A percentile compares a stretch with the other conserved stretches of the same genome.
These are phyloP conservation scores for Salvia miltiorrhiza DNA, from an alignment of 257 asterid species.

Conservation along the genomic window DNA sequence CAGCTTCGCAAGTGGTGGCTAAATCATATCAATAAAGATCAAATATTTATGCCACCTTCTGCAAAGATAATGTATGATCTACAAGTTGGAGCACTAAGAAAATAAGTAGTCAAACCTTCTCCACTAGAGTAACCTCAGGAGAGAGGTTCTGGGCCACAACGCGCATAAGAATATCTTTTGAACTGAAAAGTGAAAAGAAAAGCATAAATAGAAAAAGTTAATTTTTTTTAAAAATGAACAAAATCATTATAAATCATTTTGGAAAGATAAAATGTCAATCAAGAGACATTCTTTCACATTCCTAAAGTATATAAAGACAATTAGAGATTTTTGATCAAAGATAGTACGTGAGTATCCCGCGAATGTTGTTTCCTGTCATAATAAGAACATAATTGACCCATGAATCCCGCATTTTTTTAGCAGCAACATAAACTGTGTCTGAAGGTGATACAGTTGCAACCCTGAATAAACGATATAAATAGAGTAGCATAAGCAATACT, in stretches of 20 bases:
- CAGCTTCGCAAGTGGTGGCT: neutral
- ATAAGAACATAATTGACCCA: conserved; percentile 79
- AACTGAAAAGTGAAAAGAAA: conserved; percentile 42
- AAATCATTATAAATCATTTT: no score
- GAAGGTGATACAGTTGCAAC: conserved; percentile 72
- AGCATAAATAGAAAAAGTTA: no score
- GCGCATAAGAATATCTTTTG: conserved; percentile 90
- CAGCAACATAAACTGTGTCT: conserved; percentile 89
- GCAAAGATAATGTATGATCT: neutral
- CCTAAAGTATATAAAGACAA: conserved; percentile 23
- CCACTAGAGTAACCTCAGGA: conserved; percentile 86
- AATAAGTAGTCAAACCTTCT: conserved; percentile 59
- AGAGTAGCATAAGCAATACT: conserved; percentile 37
- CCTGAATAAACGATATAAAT: conserved; percentile 44
- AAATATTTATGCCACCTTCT: neutral
- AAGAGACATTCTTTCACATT: conserved; percentile 23
- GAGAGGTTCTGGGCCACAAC: conserved; percentile 91
- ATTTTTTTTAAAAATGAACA: no score
- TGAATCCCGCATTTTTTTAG: conserved; percentile 84
- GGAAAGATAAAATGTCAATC: no score
- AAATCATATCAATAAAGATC: conserved; percentile 2
- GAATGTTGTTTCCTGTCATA: conserved; percentile 67
- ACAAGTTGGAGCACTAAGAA: conserved; percentile 9
- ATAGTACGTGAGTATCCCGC: conserved; percentile 88
- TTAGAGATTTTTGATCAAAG: conserved; percentile 16